These are phyloP conservation scores for Dendryphion nanum DNA, from an alignment of 2,329 filamentous ascomycete genomes.

Conservation along the genomic window DNA sequence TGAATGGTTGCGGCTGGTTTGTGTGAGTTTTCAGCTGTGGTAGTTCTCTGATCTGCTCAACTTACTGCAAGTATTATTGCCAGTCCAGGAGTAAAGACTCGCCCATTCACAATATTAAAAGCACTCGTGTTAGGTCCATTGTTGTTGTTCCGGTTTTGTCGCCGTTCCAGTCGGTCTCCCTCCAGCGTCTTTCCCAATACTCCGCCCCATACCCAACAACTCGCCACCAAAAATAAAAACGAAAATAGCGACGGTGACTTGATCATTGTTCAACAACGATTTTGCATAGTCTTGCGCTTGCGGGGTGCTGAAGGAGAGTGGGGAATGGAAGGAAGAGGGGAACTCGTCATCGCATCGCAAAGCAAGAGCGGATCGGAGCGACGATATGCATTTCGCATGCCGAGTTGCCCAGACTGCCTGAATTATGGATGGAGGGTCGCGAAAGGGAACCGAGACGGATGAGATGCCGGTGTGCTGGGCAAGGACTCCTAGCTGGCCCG, in stretches of 20 bases:
- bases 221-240: slow-evolving; percentile 13
- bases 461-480: slow-evolving; percentile 1
- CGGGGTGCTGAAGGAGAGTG: slow-evolving; percentile 3
- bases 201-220: slow-evolving; percentile 13
- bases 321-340: not conserved
- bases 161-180: slow-evolving; percentile 15
- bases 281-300: slow-evolving; percentile 20
- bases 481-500: not conserved
- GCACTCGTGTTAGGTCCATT: slow-evolving; percentile 17
- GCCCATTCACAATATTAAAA: slow-evolving; percentile 62
- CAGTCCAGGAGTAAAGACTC: slow-evolving; percentile 68
- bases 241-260: slow-evolving; percentile 13
- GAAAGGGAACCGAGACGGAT: not conserved
- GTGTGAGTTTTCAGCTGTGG: not conserved
- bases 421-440: no score
- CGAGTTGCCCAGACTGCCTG: no score
- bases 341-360: not conserved
- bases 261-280: slow-evolving; percentile 32
- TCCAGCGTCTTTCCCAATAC: slow-evolving; percentile 30
- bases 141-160: slow-evolving; percentile 15
- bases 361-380: slow-evolving; percentile 6
- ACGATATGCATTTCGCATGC: slow-evolving; percentile 10
- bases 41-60: not conserved
- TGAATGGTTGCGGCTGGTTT: slow-evolving; percentile 35
- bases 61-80: slow-evolving; percentile 60